These are phyloP conservation scores for Sphagnum contortum DNA, from an alignment of 225 moss, liverwort and hornwort genomes.

Conservation along the genomic window DNA sequence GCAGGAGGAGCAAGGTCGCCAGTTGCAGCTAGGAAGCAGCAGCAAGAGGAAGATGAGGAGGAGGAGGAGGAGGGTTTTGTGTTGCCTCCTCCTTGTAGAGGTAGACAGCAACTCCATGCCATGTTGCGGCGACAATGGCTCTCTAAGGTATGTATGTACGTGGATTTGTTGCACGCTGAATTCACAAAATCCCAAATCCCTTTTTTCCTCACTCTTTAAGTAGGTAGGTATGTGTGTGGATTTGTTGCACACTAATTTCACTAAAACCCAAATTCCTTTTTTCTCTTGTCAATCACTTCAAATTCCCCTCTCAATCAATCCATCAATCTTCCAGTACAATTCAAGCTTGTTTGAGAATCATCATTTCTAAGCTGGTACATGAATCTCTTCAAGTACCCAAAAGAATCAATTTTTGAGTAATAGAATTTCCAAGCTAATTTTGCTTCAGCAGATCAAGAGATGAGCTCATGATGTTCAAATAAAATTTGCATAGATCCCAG, in stretches of 20 bases:
- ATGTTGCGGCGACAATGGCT: constrained; percentile 93
- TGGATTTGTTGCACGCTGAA: not conserved
- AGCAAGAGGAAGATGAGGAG: constrained; percentile 8
- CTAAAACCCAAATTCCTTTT: not conserved
- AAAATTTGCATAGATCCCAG: no score
- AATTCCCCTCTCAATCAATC: no score
- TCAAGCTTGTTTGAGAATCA: no score
- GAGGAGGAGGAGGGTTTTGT: constrained; percentile 19
- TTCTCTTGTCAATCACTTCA: not conserved
- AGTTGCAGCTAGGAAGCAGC: no score
- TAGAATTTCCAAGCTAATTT: no score
- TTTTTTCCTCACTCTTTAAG: not conserved
- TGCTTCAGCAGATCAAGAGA: no score
- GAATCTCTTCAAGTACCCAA: no score
- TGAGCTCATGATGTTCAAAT: no score
- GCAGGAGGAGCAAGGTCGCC: no score
- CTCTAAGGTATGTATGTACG: constrained; percentile 52
- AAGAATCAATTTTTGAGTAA: no score
- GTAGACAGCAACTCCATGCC: constrained; percentile 71
- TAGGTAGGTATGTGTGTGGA: constrained; percentile 30
- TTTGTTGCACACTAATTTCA: not conserved
- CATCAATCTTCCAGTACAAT: no score
- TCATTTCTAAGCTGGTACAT: no score
- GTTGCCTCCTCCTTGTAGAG: constrained; percentile 60
- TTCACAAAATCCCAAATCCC: not conserved